A percentile compares a stretch with the other conserved stretches of the same genome.
These are phyloP conservation scores for Setaria viridis DNA, from an alignment of 202 grass and related monocot genomes.

Conservation along the genomic window DNA sequence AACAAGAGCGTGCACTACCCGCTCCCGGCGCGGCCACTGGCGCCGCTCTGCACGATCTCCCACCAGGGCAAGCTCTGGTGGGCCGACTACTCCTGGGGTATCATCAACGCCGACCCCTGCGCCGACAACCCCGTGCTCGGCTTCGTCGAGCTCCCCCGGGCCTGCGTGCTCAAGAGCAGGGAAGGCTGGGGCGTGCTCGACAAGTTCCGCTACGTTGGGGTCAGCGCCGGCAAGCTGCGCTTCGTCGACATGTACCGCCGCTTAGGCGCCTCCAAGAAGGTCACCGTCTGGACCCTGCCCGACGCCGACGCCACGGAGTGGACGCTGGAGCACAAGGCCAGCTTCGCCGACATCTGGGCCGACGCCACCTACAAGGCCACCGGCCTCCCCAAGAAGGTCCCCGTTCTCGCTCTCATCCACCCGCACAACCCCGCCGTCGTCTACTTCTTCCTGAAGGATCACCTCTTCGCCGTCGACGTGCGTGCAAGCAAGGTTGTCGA, in stretches of 20 bases:
- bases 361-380: conserved; percentile 20
- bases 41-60: not conserved
- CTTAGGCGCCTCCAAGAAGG: too few species aligned
- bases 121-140: not conserved
- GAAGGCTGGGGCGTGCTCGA: not conserved
- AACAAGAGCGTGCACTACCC: conserved; percentile 23
- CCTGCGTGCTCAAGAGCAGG: not conserved
- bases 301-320: not conserved
- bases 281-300: not conserved
- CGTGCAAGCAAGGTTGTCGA: not conserved
- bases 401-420: conserved; percentile 5
- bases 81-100: conserved; percentile 1
- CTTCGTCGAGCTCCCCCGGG: not conserved
- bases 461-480: conserved; percentile 17
- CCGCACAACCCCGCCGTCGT: conserved; percentile 11
- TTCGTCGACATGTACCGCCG: not conserved
- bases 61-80: conserved; percentile 37
- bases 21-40: not conserved
- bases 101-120: conserved; percentile 7
- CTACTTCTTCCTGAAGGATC: not conserved
- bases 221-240: conserved; percentile 14
- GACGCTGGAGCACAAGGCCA: not conserved
- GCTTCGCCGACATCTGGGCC: conserved; percentile 12
- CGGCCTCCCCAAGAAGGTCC: not conserved
- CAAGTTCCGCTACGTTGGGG: not conserved